These are phyloP conservation scores for Yamadazyma diospyri DNA, from an alignment of 1,139 yeast species.

Conservation along the genomic window DNA sequence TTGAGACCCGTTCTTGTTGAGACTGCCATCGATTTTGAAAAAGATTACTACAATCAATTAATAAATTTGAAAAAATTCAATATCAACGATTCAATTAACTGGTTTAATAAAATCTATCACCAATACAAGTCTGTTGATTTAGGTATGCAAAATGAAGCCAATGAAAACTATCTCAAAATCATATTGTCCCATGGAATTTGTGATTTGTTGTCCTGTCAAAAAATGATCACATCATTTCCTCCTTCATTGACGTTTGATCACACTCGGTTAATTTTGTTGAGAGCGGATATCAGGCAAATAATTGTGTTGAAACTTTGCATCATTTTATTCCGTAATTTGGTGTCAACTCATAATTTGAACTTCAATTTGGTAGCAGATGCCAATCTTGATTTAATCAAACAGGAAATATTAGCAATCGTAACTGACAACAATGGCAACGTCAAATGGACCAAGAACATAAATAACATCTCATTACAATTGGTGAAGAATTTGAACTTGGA, in stretches of 20 bases:
- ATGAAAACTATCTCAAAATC: constrained; percentile 22
- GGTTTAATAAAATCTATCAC: constrained; percentile 48
- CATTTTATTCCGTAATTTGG: constrained; percentile 68
- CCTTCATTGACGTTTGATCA: constrained; percentile 85
- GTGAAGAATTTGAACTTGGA: constrained; percentile 38
- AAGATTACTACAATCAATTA: constrained; percentile 76
- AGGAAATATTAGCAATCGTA: constrained; percentile 73
- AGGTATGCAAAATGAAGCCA: not conserved
- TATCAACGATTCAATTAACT: constrained; percentile 60
- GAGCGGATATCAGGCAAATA: constrained; percentile 84
- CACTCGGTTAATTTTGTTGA: constrained; percentile 67
- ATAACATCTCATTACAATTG: constrained; percentile 68
- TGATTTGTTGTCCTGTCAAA: constrained; percentile 68
- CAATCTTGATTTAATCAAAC: constrained; percentile 36
- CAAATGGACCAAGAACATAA: constrained; percentile 85
- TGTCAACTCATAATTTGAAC: constrained; percentile 35
- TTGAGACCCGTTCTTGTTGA: constrained; percentile 81
- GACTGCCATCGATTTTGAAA: constrained; percentile 89
- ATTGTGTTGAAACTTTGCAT: constrained; percentile 77
- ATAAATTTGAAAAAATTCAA: constrained; percentile 65
- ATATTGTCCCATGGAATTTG: constrained; percentile 50
- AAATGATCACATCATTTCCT: constrained; percentile 82
- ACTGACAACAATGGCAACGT: constrained; percentile 84
- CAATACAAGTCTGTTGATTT: constrained; percentile 19
- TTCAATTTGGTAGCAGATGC: constrained; percentile 24